Conservation (phyloP, 169 alveolate species). For the Plasmodium berghei region DNA sequence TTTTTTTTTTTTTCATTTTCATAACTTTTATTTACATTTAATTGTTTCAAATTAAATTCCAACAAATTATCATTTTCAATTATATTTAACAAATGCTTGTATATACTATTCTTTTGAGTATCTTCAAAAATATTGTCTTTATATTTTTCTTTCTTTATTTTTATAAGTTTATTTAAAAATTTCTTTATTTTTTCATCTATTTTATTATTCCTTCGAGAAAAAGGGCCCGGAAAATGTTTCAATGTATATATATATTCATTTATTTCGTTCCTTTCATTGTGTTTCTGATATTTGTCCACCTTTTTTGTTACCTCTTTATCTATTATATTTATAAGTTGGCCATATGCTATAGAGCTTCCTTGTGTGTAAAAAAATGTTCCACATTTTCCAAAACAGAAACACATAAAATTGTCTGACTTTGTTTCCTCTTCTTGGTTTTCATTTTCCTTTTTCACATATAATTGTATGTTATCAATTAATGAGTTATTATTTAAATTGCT, state of each 20-base stretch:
- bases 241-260: constrained; percentile 24
- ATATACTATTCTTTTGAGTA: neutral
- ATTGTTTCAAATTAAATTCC: neutral
- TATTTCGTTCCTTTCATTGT: neutral
- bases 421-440: neutral
- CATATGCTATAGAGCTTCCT: constrained; percentile 9
- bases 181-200: constrained; percentile 36
- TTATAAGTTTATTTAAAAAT: constrained; percentile 14
- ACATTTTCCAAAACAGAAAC: constrained; percentile 60
- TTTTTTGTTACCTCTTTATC: neutral
- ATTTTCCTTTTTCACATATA: too few species aligned
- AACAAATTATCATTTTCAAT: neutral
- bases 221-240: constrained; percentile 59
- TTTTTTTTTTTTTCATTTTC: neutral
- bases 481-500: too few species aligned
- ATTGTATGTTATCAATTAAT: neutral
- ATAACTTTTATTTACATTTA: neutral
- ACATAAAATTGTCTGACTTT: neutral
- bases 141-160: constrained; percentile 10
- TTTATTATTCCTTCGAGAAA: constrained; percentile 18
- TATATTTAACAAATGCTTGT: neutral
- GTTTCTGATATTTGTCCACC: neutral
- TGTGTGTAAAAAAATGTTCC: constrained; percentile 36
- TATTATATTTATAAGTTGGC: constrained; percentile 6
- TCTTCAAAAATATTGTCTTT: neutral